A percentile compares a stretch with the other conserved stretches of the same genome.
Evolutionary conservation across 768 basidiomycete genomes (phyloP).

Genomic region (Hygrocybe punicea): DNA sequence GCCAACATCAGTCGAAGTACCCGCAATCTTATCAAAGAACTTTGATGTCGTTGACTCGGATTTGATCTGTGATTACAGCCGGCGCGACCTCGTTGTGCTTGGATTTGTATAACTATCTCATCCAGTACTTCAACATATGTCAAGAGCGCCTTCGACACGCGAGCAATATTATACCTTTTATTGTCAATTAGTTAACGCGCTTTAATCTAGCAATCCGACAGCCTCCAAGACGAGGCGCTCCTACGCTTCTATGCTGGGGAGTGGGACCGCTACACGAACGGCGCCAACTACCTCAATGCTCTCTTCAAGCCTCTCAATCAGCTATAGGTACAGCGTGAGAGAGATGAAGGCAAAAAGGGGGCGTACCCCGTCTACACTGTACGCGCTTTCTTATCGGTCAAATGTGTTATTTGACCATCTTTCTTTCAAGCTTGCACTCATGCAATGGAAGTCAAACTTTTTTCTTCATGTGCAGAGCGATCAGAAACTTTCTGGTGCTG

Average conservation of each 20-base stretch:
- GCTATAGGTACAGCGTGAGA: conserved; percentile 98
- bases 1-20: too few species aligned
- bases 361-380: conserved; percentile 97
- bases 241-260: conserved; percentile 87
- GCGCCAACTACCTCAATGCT: conserved; percentile 95
- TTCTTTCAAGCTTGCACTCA: conserved; percentile 71
- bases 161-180: conserved; percentile 6
- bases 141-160: conserved; percentile 61
- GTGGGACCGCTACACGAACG: conserved; percentile 96
- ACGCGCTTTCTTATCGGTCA: conserved; percentile 22
- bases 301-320: conserved; percentile 97
- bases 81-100: conserved; percentile 97
- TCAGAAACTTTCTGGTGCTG: conserved; percentile 80
- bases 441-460: conserved; percentile 92
- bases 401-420: conserved; percentile 7
- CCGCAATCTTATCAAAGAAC: too few species aligned
- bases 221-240: conserved; percentile 80
- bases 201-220: conserved; percentile 61
- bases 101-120: conserved; percentile 94
- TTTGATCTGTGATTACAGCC: conserved; percentile 44
- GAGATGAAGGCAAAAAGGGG: conserved; percentile 92
- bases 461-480: conserved; percentile 86
- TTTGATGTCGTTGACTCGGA: too few species aligned
- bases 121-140: conserved; percentile 84
- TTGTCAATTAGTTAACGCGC: conserved; percentile 14